Base-by-base conservation (phyloP, 148 eudicot genomes). In the Talinum fruticosum region DNA sequence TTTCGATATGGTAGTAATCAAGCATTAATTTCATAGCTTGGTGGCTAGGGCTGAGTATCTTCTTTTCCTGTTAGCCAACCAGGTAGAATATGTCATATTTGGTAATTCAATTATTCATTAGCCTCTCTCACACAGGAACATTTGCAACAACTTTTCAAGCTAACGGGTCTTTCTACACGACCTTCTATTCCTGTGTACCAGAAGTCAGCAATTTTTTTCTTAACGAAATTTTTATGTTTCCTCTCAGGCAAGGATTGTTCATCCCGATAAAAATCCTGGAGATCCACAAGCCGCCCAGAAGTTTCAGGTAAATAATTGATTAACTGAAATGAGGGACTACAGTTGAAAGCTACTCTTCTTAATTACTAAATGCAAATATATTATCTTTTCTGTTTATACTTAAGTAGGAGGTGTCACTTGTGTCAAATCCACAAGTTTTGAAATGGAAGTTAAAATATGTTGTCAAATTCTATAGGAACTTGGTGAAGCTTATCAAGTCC, bases 221-320 rank as follows among this genome's bases (percentile, higher is more conserved):
- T 62, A 45, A 35, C 29, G 24, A 26, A 73, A 59, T 28, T 14
- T 37, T 54, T 65, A 37, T 30, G 66, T 78, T 79, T 30, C 65
- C 26, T 59, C 74, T 79, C 81, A 95, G 98, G 98, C 98, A 82
- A 92, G 94, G 83, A 66, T 76, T 73, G 96, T 91, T 79, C 98
- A 95, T 78, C 98, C 98, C 73, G 98, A 95, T 82, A 95, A 95
- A 84, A 90, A 95, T 85, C 94, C 93, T 32, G 96, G 92, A 76
- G 92, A 91, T 75, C 92, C 98, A 75, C 76, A 88, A 74, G 91
- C 98, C 82, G 97, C 97, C 74, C 88, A 78, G 28, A 91, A 89
- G 78, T 95, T 95, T 81, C 96, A 89, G 92, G 98, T 95, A 83
- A 34, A 8, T 24, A 37, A 37, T 10, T 7, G 2, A 45, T n/a